phyloP scores from a whole-genome alignment of 2,329 filamentous ascomycete genomes.

The Chaetomiaceae sp. region DNA sequence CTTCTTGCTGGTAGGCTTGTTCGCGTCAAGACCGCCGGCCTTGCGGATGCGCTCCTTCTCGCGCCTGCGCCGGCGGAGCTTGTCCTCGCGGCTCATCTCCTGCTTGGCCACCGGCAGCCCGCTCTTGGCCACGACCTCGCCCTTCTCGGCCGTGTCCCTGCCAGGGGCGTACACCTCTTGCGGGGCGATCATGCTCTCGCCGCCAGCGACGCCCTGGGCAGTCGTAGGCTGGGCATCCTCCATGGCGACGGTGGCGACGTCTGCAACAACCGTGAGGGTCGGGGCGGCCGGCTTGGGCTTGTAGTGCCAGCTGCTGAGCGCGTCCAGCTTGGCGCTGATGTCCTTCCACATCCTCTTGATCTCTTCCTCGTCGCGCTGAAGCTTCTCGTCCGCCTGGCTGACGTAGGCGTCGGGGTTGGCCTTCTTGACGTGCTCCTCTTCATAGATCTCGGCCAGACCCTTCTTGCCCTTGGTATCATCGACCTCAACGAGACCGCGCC shows the following conservation, averaged over 20 bases:
- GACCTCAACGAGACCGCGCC: slow-evolving; percentile 71
- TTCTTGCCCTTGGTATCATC: slow-evolving; percentile 85
- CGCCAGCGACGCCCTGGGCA: slow-evolving; percentile 65
- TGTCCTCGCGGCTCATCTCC: slow-evolving; percentile 86
- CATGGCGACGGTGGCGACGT: slow-evolving; percentile 88
- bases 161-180: slow-evolving; percentile 90
- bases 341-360: slow-evolving; percentile 80
- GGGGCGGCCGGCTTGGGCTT: slow-evolving; percentile 80
- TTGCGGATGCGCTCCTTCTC: slow-evolving; percentile 83
- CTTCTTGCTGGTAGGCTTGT: slow-evolving; percentile 54
- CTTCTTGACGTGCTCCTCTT: slow-evolving; percentile 79
- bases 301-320: slow-evolving; percentile 91
- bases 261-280: slow-evolving; percentile 79
- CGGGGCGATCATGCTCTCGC: slow-evolving; percentile 74
- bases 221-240: slow-evolving; percentile 90
- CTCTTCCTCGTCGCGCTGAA: slow-evolving; percentile 76
- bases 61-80: slow-evolving; percentile 66
- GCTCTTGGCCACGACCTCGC: slow-evolving; percentile 72
- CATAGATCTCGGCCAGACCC: slow-evolving; percentile 86
- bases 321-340: slow-evolving; percentile 74
- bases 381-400: slow-evolving; percentile 75
- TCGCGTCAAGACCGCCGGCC: slow-evolving; percentile 34
- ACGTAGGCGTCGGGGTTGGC: slow-evolving; percentile 74
- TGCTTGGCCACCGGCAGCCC: slow-evolving; percentile 74
- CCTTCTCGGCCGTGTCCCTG: slow-evolving; percentile 56